Evolutionary conservation across 768 basidiomycete genomes (phyloP), one percentile per base, ranked within the genome.

Genomic region (Naganishia randhawae): DNA sequence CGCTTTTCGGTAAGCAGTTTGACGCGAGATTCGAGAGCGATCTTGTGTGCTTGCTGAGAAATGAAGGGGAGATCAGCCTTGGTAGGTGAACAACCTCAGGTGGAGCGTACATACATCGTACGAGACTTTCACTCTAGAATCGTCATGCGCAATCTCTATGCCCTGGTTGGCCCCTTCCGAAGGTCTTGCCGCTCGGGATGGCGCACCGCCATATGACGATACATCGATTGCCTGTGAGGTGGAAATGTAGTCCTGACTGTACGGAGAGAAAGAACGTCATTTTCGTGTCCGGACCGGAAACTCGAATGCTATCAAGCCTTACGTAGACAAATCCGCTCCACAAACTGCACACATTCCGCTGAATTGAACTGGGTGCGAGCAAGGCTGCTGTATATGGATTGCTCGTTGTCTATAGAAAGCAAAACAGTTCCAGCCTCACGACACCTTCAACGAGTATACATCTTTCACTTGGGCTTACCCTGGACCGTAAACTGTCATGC

Each of bases 351-450:
- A 99, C 55, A 99, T 83, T 0, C 95, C 95, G 48, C 88, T 87
- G 57, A 95, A 83, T 78, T 97, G 94, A 73, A 95, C 88, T 68
- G 90, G 90, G 80, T 99, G 95, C 67, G 91, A 92, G 82, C 95
- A 99, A n/a, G 92, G 91, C 80, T 97, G 94, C 52, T 86, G 81
- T 71, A 97, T 82, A 41, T 85, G 80, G 27, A 92, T 55, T 51
- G 81, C 52, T 10, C 75, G 69, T 62, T 73, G 72, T 25, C 80
- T 80, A 62, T 0, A 54, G 14, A 22, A 3, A n/a, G 13, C 9
- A 54, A 22, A 19, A 5, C 27, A 37, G 19, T 14, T 19, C n/a
- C 1, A 42, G 67, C 45, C 3, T 17, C 31, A 39, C 41, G 27
- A 53, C 22, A n/a, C 19, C n/a, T 27, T 22, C 13, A n/a, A 13